Evolutionary conservation across 805 yeast species (phyloP), one percentile per base, ranked within the genome.

Genomic region (Hanseniaspora valbyensis): DNA sequence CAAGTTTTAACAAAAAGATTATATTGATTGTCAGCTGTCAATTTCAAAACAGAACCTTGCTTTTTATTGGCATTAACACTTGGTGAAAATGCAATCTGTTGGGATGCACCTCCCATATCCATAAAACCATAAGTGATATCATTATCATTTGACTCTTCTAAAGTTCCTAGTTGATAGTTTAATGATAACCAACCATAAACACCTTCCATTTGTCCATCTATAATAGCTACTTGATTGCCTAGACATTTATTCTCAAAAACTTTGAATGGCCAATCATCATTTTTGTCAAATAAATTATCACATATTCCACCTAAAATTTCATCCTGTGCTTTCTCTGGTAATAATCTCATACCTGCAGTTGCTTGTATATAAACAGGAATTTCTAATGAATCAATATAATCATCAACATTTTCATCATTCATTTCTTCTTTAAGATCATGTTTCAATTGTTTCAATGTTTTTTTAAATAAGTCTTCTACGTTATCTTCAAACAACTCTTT

Each of bases 71-170:
- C 74, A 54, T 73, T 69, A 3, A 59, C 55, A 37, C 74, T 72
- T 0, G 96, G 96, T 8, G 84, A 88, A 72, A 89, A 92, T 8
- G 97, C 95, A 21, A 92, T 77, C 61, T 92, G 98, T 0, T 96
- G 87, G 1, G 96, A 87, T 0, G 98, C 98, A 13, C 98, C 98
- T 14, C 98, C 98, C 98, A 92, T 92, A 64, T 92, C 98, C 90
- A 92, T 83, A 58, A 92, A 90, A 4, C 98, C 98, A 56, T 75
- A 81, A 0, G 95, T 79, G 10, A 61, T 14, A 12, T 36, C 42
- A 21, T 40, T 22, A 10, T 34, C 29, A 19, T 2, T 24, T 8
- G 14, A 4, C 2, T 41, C 63, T 54, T 80, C 71, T 44, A 84
- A 69, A 53, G 76, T 76, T 1, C 84, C 82, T 65, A 82, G 74